These are phyloP conservation scores for Pseudogymnoascus sp. DNA, from an alignment of 2,329 filamentous ascomycete species.

Conservation along the genomic window DNA sequence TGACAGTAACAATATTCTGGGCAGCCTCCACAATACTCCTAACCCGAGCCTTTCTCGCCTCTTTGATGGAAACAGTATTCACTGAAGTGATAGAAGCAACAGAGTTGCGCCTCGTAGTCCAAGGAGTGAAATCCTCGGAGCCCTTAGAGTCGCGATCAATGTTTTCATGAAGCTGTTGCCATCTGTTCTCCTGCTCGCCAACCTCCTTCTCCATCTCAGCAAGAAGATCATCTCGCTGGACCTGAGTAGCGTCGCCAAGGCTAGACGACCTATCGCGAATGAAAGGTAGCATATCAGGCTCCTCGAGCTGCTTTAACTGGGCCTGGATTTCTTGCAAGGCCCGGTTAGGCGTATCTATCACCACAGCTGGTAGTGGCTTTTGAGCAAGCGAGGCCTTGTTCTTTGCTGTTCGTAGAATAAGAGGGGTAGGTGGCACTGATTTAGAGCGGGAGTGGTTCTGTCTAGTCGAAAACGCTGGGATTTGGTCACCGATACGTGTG, in stretches of 20 bases:
- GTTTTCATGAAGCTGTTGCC: slow-evolving; percentile 48
- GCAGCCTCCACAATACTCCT: not conserved
- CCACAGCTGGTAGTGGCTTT: slow-evolving; percentile 17
- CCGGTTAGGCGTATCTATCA: slow-evolving; percentile 21
- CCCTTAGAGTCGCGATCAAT: slow-evolving; percentile 31
- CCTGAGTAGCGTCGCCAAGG: not conserved
- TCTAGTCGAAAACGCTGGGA: slow-evolving; percentile 49
- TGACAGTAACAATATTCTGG: not conserved
- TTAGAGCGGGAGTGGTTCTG: slow-evolving; percentile 36
- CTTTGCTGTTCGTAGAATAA: slow-evolving; percentile 39
- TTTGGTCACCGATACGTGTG: slow-evolving; percentile 48
- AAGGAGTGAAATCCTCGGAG: not conserved
- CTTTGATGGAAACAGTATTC: not conserved
- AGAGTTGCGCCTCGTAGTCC: not conserved
- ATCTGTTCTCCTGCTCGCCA: slow-evolving; percentile 49
- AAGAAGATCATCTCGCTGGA: slow-evolving; percentile 32
- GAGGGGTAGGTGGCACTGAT: slow-evolving; percentile 46
- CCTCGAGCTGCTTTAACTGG: slow-evolving; percentile 25
- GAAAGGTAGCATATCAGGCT: slow-evolving; percentile 14
- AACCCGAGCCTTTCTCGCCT: not conserved
- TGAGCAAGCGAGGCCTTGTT: slow-evolving; percentile 36
- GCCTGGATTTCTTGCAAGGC: slow-evolving; percentile 26
- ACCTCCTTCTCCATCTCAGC: slow-evolving; percentile 54
- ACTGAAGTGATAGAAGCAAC: not conserved
- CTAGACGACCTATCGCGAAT: not conserved